These are phyloP conservation scores for Parietaria judaica DNA, from an alignment of 306 rosid genomes.

Conservation along the genomic window DNA sequence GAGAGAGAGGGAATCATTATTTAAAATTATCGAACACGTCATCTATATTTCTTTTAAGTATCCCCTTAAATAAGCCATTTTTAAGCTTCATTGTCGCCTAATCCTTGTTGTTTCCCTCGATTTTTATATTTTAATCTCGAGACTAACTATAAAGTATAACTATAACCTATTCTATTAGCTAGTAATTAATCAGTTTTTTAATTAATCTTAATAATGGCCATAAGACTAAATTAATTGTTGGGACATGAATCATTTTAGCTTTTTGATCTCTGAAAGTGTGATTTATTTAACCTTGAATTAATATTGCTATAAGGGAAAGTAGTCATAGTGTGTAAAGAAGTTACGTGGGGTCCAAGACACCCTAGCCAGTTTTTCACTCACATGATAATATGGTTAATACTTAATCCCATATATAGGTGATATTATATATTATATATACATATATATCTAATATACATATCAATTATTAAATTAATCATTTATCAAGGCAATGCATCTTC, in stretches of 20 bases:
- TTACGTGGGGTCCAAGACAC: constrained; percentile 6
- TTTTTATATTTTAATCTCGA: not conserved
- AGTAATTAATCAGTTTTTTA: too few species aligned
- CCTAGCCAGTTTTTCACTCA: not conserved
- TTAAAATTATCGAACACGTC: not conserved
- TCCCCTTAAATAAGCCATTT: not conserved
- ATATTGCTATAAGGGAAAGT: not conserved
- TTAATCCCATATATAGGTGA: too few species aligned
- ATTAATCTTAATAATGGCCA: too few species aligned
- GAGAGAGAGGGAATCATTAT: not conserved
- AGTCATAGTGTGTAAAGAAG: not conserved
- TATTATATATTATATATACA: too few species aligned
- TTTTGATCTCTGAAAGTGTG: not conserved
- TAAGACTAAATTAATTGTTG: too few species aligned
- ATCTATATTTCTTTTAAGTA: not conserved
- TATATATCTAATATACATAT: too few species aligned
- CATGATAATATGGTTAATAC: not conserved
- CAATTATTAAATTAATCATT: not conserved
- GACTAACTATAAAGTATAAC: not conserved
- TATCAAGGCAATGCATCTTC: constrained; percentile 13
- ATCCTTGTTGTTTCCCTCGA: not conserved
- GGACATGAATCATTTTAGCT: too few species aligned
- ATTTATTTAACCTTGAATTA: not conserved
- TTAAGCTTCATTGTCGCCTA: not conserved
- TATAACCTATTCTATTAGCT: too few species aligned